Evolutionary conservation across 2,329 filamentous ascomycete genomes (phyloP).

Genomic region (Dactylella cylindrospora): DNA sequence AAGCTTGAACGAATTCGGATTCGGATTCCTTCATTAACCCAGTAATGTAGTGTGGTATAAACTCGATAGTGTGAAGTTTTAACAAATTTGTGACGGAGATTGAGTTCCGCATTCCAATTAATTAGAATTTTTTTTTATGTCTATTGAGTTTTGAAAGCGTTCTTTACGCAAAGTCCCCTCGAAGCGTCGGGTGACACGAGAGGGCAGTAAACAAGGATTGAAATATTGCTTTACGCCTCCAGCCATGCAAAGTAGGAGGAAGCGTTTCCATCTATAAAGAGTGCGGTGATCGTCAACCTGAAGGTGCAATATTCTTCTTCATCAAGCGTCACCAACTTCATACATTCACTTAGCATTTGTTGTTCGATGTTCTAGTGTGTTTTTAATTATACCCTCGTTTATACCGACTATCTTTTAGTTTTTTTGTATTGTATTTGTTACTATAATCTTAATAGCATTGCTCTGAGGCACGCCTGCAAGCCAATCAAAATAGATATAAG

Average conservation of each 20-base stretch:
- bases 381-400: slow-evolving; percentile 3
- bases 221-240: no score
- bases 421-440: neutral
- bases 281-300: slow-evolving; percentile 11
- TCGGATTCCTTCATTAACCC: slow-evolving; percentile 13
- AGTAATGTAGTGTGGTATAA: neutral
- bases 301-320: neutral
- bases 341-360: slow-evolving; percentile 28
- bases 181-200: no score
- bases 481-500: neutral
- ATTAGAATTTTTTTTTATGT: slow-evolving; percentile 8
- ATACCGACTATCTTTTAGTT: slow-evolving; percentile 17
- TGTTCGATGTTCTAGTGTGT: slow-evolving; percentile 3
- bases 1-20: neutral
- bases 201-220: no score
- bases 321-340: slow-evolving; percentile 21
- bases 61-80: slow-evolving; percentile 2
- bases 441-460: neutral
- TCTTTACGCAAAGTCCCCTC: no score
- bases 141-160: no score
- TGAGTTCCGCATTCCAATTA: slow-evolving; percentile 20
- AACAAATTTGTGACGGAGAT: no score
- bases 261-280: no score
- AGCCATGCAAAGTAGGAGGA: no score
- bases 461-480: neutral